phyloP scores from a whole-genome alignment of 2,329 filamentous ascomycete species.

The Sporothrix sp. region DNA sequence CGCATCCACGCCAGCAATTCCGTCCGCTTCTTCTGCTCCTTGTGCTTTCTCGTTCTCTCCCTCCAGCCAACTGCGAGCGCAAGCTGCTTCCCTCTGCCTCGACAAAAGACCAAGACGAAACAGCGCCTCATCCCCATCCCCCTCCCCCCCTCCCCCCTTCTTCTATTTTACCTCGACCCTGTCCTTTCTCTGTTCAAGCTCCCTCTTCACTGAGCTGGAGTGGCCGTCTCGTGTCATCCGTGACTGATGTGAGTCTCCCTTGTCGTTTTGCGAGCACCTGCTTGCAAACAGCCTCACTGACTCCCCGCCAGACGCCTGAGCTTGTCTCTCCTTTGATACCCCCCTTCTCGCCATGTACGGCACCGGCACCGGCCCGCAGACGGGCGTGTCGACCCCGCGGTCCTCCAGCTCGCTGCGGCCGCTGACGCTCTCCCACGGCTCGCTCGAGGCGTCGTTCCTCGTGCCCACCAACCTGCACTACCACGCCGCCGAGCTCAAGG shows the following conservation, averaged over 20 bases:
- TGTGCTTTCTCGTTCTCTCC: slow-evolving; percentile 1
- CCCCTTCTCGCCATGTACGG: slow-evolving; percentile 63
- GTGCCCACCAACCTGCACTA: slow-evolving; percentile 94
- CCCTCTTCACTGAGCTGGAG: slow-evolving; percentile 22
- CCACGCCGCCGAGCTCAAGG: slow-evolving; percentile 88
- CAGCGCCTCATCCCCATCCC: background rate
- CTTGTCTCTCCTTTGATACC: slow-evolving; percentile 19
- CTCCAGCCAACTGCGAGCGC: slow-evolving; percentile 1
- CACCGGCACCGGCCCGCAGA: slow-evolving; percentile 73
- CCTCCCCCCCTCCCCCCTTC: background rate
- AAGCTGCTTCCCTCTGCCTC: background rate
- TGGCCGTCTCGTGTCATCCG: background rate
- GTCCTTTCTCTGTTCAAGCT: slow-evolving; percentile 4
- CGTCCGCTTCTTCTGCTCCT: background rate
- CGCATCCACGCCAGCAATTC: slow-evolving; percentile 25
- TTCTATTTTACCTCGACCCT: no score
- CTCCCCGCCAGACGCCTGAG: background rate
- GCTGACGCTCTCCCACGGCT: slow-evolving; percentile 82
- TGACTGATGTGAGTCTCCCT: slow-evolving; percentile 9
- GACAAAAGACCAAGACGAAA: background rate
- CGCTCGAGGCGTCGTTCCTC: slow-evolving; percentile 91
- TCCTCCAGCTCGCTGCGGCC: slow-evolving; percentile 88
- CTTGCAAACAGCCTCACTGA: background rate
- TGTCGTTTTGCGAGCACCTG: background rate
- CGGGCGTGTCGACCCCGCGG: slow-evolving; percentile 92